Base-by-base conservation (phyloP, 257 asterid species). In the Cordia subcordata region DNA sequence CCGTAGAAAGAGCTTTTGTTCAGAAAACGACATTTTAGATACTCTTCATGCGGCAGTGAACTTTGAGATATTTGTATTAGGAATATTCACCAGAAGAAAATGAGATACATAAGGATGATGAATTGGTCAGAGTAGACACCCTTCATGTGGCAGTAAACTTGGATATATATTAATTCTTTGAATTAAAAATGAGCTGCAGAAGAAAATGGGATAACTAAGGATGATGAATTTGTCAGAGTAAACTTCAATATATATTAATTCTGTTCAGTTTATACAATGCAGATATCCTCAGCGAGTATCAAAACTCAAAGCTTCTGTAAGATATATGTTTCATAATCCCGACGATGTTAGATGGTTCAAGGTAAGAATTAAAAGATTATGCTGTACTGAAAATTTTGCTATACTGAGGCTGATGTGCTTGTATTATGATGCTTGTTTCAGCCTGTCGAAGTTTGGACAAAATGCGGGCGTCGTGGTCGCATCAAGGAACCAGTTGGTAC, bases 281-380 rank as follows among this genome's bases (percentile, higher is more conserved):
- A 93, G 99, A 22, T 93, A 93, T 64, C 97, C 99, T n/a, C 96
- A 77, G 58, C 82, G 97, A 66, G 99, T 93, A 35, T 93, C 99
- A 32, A 93, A 93, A 83, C 56, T 73, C 47, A 93, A 86, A 76
- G 91, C 99, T 13, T 85, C 96, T 1, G 96, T 89, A 70, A 79
- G 97, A 60, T 93, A 74, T 72, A 89, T 93, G 99, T 89, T 93
- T 62, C 99, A 89, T 66, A 93, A 62, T 67, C 97, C 97, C 0
- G 99, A 93, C 77, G 99, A 93, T 63, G 97, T 93, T 60, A 89
- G 66, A 85, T 93, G 97, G 97, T 93, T 93, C 94, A 93, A 89
- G 97, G 99, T 89, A 62, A 67, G 69, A 37, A 35, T 49, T 58
- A 8, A 15, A 32, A 21, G 55, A 22, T 21, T 53, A 19, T 57